Evolutionary conservation across 495 filamentous ascomycete species (phyloP).

Genomic region (Aspergillus wentii): DNA sequence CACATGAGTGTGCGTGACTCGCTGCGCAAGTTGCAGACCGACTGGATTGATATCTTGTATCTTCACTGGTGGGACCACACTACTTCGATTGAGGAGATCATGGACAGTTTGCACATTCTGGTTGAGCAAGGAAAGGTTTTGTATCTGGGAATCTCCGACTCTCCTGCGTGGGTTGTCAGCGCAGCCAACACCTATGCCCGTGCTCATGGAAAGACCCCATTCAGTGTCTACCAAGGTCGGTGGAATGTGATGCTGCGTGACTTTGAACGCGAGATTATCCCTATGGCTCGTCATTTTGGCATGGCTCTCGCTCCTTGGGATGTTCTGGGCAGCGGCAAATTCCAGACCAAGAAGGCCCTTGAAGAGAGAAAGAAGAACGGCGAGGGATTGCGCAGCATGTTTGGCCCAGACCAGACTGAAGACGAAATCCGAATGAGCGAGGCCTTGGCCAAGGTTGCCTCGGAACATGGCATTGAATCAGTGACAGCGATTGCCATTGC

Average conservation of each 20-base stretch:
- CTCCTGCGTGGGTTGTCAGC: constrained; percentile 59
- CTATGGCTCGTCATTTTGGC: constrained; percentile 50
- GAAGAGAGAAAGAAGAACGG: constrained; percentile 23
- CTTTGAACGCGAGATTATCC: constrained; percentile 54
- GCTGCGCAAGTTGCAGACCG: constrained; percentile 58
- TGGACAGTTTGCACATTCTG: constrained; percentile 54
- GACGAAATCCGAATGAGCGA: constrained; percentile 38
- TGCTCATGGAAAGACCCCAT: constrained; percentile 54
- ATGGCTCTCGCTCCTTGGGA: constrained; percentile 56
- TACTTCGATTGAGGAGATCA: constrained; percentile 56
- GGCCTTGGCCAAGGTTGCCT: constrained; percentile 48
- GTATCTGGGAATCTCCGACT: constrained; percentile 60
- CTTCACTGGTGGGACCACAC: constrained; percentile 58
- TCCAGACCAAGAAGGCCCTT: constrained; percentile 35
- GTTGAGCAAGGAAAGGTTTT: constrained; percentile 55
- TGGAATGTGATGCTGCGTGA: constrained; percentile 54
- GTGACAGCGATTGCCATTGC: constrained; percentile 60
- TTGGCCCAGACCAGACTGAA: constrained; percentile 20
- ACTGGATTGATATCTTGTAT: constrained; percentile 61
- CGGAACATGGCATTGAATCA: constrained; percentile 38
- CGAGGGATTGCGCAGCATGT: constrained; percentile 19
- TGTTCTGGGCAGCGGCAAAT: constrained; percentile 47
- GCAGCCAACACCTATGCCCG: constrained; percentile 58
- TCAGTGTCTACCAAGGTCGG: constrained; percentile 60
- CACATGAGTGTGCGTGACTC: constrained; percentile 49